These are phyloP conservation scores for Epichloe coenophiala DNA, from an alignment of 2,329 filamentous ascomycete species.

Conservation along the genomic window DNA sequence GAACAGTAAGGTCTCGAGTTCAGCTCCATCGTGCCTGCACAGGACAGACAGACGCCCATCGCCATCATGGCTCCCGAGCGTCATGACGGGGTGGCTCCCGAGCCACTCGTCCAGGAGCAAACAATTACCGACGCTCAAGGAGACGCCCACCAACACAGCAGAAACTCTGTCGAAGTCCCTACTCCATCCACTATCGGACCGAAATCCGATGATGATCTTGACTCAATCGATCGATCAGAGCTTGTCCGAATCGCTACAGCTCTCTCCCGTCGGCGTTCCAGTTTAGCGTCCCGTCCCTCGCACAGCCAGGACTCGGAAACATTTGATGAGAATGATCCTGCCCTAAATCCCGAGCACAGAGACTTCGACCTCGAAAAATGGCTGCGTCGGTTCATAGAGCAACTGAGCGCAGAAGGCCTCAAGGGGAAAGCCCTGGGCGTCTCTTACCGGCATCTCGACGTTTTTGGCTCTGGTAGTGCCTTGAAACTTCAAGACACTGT, in stretches of 20 bases:
- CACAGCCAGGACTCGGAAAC: constrained; percentile 9
- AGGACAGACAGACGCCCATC: neutral
- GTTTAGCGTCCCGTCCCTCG: constrained; percentile 8
- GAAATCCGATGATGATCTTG: neutral
- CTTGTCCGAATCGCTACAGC: constrained; percentile 26
- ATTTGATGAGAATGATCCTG: constrained; percentile 17
- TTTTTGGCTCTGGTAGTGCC: constrained; percentile 52
- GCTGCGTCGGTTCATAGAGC: constrained; percentile 24
- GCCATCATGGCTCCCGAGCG: neutral
- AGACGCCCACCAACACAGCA: neutral
- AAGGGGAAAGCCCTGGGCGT: constrained; percentile 42
- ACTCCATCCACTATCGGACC: neutral
- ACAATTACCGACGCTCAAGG: neutral
- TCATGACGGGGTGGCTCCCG: neutral
- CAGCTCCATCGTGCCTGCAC: neutral
- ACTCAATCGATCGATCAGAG: constrained; percentile 17
- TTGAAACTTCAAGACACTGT: constrained; percentile 59
- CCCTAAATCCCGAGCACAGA: constrained; percentile 23
- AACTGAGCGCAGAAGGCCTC: constrained; percentile 41
- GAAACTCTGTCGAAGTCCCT: neutral
- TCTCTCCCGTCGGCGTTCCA: constrained; percentile 20
- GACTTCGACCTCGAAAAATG: constrained; percentile 29
- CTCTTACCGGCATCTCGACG: constrained; percentile 49
- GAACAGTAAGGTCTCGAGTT: neutral
- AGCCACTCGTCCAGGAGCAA: neutral